A percentile compares a stretch with the other conserved stretches of the same genome.
Conservation (phyloP, 805 yeast genomes). For the Monosporozyma aquatica region DNA sequence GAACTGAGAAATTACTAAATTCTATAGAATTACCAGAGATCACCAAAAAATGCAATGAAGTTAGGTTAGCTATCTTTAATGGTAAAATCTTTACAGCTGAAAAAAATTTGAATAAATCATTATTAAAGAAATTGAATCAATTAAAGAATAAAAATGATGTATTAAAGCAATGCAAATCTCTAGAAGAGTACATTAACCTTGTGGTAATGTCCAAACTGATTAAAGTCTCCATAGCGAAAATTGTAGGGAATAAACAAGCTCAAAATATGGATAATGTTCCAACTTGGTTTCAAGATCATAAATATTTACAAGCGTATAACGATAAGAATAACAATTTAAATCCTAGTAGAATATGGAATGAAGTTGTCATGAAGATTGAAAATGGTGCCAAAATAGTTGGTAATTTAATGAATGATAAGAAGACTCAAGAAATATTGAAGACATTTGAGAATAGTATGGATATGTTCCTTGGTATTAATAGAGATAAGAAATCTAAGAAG, state of each 20-base stretch:
- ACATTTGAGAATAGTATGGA: constrained; percentile 34
- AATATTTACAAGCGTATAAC: constrained; percentile 19
- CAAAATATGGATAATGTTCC: constrained; percentile 10
- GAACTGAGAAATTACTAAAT: constrained; percentile 15
- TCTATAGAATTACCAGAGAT: constrained; percentile 11
- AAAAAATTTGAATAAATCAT: constrained; percentile 13
- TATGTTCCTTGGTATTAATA: constrained; percentile 28
- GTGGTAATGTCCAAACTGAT: constrained; percentile 22
- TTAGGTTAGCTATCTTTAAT: constrained; percentile 20
- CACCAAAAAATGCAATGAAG: constrained; percentile 10
- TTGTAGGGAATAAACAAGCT: constrained; percentile 13
- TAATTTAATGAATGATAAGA: constrained; percentile 37
- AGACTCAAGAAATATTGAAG: constrained; percentile 39
- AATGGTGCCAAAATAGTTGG: constrained; percentile 30
- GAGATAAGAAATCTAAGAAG: constrained; percentile 13
- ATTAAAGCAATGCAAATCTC: constrained; percentile 3
- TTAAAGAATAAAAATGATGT: constrained; percentile 5
- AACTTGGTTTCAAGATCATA: constrained; percentile 21
- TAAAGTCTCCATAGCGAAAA: constrained; percentile 17
- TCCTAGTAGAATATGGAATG: constrained; percentile 40
- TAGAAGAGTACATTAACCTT: constrained; percentile 16
- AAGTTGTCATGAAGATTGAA: constrained; percentile 18
- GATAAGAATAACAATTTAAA: constrained; percentile 31
- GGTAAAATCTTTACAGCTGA: constrained; percentile 25
- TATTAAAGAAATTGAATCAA: constrained; percentile 10